Base-by-base conservation (phyloP, 768 basidiomycete genomes). In the Cystofilobasidium ferigula region DNA sequence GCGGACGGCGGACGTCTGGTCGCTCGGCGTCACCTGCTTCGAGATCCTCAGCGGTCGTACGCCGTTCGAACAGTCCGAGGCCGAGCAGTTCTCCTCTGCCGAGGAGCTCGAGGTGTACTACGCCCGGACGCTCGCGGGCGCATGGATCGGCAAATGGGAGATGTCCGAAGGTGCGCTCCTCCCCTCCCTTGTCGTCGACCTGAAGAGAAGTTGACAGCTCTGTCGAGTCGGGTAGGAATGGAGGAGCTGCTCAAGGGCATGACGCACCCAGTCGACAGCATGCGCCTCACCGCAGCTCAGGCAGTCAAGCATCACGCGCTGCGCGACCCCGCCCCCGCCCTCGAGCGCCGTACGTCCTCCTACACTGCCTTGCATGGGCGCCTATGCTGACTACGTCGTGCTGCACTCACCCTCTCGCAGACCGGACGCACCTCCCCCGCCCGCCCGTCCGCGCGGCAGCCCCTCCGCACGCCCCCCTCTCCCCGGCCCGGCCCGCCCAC, bases 11-110 rank as follows among this genome's bases (percentile, higher is more conserved):
- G 94, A 79, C 62, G 73, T 79, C 26, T 79, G 78, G 77, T 74
- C 77, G 1, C 67, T 79, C 1, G 78, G 78, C 6, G 77, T 94
- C 32, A 89, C 93, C 0, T 88, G 97, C 75, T 99, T 95, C 74
- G 94, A 99, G 76, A 88, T 99, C 68, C 82, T 97, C 36, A 79
- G 86, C 28, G 93, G 93, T 0, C 82, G 94, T 13, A 98, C 94
- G 1, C 92, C 93, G 1, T 98, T 98, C 72, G 78, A 78, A 64
- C 70, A 70, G 64, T 59, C 71, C 61, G 88, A 92, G 74, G 74
- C 86, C 69, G 88, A 93, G 72, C 81, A 86, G 67, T 86, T 92
- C 69, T 77, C 81, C 10, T 86, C 84, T 18, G 85, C 86, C 71
- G 88, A 87, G 48, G 87, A 89, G 69, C 76, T 94, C 30, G 86